These are phyloP conservation scores for Blepharisma japonicum DNA, from an alignment of 73 alveolate genomes.

Conservation along the genomic window DNA sequence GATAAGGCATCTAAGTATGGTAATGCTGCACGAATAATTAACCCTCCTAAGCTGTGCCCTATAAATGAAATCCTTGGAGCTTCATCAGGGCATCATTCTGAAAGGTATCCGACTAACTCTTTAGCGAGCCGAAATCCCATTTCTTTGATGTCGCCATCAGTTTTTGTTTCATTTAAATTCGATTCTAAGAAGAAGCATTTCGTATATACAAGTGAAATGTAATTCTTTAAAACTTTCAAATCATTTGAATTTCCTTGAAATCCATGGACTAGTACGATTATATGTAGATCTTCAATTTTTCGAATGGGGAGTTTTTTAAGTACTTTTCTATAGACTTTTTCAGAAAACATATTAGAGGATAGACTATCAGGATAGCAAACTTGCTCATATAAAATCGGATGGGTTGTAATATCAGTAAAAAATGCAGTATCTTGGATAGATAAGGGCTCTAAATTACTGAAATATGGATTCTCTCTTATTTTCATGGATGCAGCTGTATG, in stretches of 20 bases:
- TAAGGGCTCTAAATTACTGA: too few species aligned
- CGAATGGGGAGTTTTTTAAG: too few species aligned
- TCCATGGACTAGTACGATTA: constrained; percentile 95
- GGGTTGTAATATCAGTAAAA: too few species aligned
- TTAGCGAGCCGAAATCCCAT: constrained; percentile 95
- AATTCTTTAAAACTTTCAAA: constrained; percentile 87
- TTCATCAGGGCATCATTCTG: constrained; percentile 55
- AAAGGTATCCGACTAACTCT: constrained; percentile 73
- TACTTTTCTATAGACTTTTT: too few species aligned
- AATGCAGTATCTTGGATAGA: too few species aligned
- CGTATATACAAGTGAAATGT: constrained; percentile 83
- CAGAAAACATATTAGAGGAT: too few species aligned
- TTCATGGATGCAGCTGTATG: too few species aligned
- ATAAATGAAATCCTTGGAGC: constrained; percentile 72
- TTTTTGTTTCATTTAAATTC: constrained; percentile 89
- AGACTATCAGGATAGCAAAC: too few species aligned
- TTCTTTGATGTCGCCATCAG: constrained; percentile 86
- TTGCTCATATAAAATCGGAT: too few species aligned
- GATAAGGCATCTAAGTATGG: constrained; percentile 65
- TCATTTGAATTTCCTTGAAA: constrained; percentile 91
- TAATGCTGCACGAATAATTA: constrained; percentile 77
- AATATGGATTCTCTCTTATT: too few species aligned
- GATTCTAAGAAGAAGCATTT: constrained; percentile 78
- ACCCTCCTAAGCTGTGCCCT: constrained; percentile 82
- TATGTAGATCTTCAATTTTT: constrained; percentile 43